phyloP scores from a whole-genome alignment of 257 asterid genomes.

The Solanum bukasovii region DNA sequence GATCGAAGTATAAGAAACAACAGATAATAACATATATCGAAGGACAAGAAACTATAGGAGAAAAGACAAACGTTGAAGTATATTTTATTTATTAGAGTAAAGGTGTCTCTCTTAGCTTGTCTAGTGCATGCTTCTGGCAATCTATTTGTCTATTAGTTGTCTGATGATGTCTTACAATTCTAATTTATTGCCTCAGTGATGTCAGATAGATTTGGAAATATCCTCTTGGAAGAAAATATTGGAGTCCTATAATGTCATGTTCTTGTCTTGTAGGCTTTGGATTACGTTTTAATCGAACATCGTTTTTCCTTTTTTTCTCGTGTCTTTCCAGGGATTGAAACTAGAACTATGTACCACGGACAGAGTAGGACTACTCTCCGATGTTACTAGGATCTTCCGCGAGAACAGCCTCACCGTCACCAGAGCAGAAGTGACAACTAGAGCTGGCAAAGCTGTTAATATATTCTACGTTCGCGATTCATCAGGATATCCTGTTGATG shows the following conservation, averaged over 20 bases:
- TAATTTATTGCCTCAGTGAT: neutral
- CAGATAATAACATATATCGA: too few relatives aligned
- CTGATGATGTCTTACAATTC: neutral
- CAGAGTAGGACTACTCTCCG: slow-evolving; percentile 49
- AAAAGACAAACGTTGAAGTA: neutral
- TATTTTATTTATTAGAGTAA: neutral
- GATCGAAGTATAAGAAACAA: neutral
- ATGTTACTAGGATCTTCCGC: slow-evolving; percentile 54
- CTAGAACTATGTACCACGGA: slow-evolving; percentile 53
- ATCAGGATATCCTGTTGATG: slow-evolving; percentile 37
- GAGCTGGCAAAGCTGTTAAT: slow-evolving; percentile 44
- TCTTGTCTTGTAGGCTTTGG: neutral
- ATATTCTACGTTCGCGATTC: slow-evolving; percentile 51
- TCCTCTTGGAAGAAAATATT: neutral
- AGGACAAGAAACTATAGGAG: neutral
- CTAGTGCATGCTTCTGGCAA: neutral
- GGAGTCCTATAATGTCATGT: neutral
- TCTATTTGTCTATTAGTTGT: neutral
- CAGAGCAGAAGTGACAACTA: slow-evolving; percentile 58
- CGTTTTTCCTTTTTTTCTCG: neutral
- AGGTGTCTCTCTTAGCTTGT: neutral
- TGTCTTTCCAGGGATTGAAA: slow-evolving; percentile 37
- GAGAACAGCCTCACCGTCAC: slow-evolving; percentile 53
- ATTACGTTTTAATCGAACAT: neutral
- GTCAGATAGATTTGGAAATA: neutral